These are phyloP conservation scores for Pseudogymnoascus destructans DNA, from an alignment of 2,329 filamentous ascomycete species.

Conservation along the genomic window DNA sequence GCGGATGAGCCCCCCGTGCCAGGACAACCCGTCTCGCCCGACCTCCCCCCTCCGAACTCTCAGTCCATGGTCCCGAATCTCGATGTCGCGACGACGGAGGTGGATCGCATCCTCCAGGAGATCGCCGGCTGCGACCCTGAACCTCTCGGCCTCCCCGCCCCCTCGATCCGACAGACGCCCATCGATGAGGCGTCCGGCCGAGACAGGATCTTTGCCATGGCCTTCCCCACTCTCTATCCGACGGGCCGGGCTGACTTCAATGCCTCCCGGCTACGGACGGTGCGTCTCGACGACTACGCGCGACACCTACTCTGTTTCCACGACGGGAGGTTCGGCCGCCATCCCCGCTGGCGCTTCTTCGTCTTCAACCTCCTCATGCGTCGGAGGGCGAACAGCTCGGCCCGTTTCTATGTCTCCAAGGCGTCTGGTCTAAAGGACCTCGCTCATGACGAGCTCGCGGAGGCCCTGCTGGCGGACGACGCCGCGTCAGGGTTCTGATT, in stretches of 20 bases:
- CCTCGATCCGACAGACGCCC: not conserved
- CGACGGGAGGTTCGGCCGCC: not conserved
- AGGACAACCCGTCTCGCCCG: too few species aligned
- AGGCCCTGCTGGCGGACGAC: not conserved
- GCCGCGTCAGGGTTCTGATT: too few species aligned
- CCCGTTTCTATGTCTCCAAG: not conserved
- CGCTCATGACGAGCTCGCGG: not conserved
- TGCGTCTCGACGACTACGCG: not conserved
- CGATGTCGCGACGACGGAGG: too few species aligned
- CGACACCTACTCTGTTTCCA: not conserved
- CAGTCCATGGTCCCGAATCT: too few species aligned
- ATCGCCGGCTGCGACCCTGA: not conserved
- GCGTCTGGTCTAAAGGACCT: not conserved
- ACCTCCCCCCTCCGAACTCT: too few species aligned
- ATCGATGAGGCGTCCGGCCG: not conserved
- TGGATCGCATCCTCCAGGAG: not conserved
- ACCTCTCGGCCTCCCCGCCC: not conserved
- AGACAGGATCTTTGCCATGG: not conserved
- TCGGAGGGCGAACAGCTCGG: not conserved
- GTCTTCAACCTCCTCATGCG: not conserved
- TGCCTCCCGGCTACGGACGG: not conserved
- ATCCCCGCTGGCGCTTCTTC: not conserved
- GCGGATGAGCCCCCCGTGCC: too few species aligned
- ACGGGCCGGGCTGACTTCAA: not conserved
- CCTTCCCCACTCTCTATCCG: not conserved